These are phyloP conservation scores for Aspergillus piperis DNA, from an alignment of 2,329 filamentous ascomycete species.

Conservation along the genomic window DNA sequence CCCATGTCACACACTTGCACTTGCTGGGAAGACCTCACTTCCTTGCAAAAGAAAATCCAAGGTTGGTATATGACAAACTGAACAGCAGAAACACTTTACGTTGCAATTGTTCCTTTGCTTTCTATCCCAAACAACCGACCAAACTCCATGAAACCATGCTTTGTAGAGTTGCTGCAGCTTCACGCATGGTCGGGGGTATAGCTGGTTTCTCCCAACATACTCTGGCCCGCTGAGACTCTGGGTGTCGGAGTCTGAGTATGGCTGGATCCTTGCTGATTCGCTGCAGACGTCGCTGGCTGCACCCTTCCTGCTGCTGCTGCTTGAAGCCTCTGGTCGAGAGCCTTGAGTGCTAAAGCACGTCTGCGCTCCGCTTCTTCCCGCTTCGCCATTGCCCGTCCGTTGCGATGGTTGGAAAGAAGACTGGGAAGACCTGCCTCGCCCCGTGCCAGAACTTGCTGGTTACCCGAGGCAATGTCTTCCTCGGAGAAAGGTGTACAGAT, in stretches of 20 bases:
- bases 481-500: constrained; percentile 84
- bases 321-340: constrained; percentile 86
- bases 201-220: constrained; percentile 68
- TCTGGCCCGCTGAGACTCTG: constrained; percentile 55
- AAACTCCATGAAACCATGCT: constrained; percentile 18
- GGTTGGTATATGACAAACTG: background rate
- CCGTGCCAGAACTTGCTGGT: constrained; percentile 68
- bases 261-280: constrained; percentile 33
- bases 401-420: constrained; percentile 55
- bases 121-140: constrained; percentile 18
- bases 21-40: background rate
- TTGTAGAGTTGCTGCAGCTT: constrained; percentile 7
- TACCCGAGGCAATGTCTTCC: constrained; percentile 73
- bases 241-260: constrained; percentile 55
- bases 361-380: constrained; percentile 90
- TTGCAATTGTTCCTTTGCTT: background rate
- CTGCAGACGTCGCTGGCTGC: constrained; percentile 37
- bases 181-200: constrained; percentile 65
- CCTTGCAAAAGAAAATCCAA: background rate
- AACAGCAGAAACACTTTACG: background rate
- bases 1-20: background rate
- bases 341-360: constrained; percentile 84
- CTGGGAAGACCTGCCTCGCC: constrained; percentile 63
- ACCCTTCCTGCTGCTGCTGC: constrained; percentile 67
- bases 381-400: constrained; percentile 60